Evolutionary conservation across 306 rosid species (phyloP).

Genomic region (Gastrolobium bilobum): DNA sequence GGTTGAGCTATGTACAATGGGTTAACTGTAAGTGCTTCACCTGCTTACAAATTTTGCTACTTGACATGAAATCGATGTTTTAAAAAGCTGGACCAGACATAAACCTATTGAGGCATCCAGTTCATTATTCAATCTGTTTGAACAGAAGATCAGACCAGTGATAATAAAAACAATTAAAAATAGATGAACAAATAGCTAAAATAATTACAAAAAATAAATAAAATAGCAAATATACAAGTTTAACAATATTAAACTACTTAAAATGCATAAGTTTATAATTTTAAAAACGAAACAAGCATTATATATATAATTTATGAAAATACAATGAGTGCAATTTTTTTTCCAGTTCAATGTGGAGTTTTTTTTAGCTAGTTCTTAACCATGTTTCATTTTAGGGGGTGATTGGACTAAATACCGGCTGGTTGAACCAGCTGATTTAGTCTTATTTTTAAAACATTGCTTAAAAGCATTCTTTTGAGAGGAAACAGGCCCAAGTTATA

Average conservation of each 20-base stretch:
- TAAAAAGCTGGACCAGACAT: conserved; percentile 9
- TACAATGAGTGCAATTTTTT: not conserved
- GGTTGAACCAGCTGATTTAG: not conserved
- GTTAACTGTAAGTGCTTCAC: too few relatives aligned
- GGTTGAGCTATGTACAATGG: too few relatives aligned
- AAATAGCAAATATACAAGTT: not conserved
- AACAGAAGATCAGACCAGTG: not conserved
- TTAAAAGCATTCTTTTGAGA: conserved; percentile 13
- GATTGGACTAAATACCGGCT: not conserved
- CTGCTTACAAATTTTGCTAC: not conserved
- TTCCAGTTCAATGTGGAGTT: not conserved
- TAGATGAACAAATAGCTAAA: too few relatives aligned
- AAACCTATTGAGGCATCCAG: not conserved
- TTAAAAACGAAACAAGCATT: not conserved
- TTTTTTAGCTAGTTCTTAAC: conserved; percentile 27
- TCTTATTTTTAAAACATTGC: not conserved
- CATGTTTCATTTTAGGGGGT: conserved; percentile 1
- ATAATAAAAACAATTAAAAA: not conserved
- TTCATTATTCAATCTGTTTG: not conserved
- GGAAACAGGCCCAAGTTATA: conserved; percentile 6
- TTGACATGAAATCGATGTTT: not conserved
- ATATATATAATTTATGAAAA: not conserved
- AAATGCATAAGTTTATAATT: conserved; percentile 1
- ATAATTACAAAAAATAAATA: not conserved
- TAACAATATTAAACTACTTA: conserved; percentile 3